A percentile compares a stretch with the other conserved stretches of the same genome.
Evolutionary conservation across 208 protist genomes (phyloP).

Genomic region (Angomonas ambiguus): DNA sequence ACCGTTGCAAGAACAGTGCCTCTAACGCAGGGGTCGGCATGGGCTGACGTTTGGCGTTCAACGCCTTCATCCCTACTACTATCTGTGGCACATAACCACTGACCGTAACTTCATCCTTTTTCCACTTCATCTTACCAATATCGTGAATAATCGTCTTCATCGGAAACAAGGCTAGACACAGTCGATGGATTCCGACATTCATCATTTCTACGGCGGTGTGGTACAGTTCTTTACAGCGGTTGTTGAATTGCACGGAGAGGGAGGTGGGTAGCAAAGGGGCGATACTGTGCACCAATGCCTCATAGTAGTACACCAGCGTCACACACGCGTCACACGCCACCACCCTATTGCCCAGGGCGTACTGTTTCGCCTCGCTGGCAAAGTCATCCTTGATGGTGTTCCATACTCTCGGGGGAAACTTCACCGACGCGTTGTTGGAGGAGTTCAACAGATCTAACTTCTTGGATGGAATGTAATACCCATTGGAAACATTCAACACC

Average conservation of each 20-base stretch:
- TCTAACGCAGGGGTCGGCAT: slow-evolving; percentile 71
- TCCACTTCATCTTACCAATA: slow-evolving; percentile 57
- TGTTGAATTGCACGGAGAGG: slow-evolving; percentile 32
- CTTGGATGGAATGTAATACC: slow-evolving; percentile 20
- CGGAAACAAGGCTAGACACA: slow-evolving; percentile 68
- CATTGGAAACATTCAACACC: slow-evolving; percentile 30
- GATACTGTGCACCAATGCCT: slow-evolving; percentile 48
- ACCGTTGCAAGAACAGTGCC: slow-evolving; percentile 48
- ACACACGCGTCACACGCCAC: slow-evolving; percentile 56
- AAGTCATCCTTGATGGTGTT: slow-evolving; percentile 47
- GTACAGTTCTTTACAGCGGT: slow-evolving; percentile 41
- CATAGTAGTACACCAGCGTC: slow-evolving; percentile 56
- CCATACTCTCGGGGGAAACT: slow-evolving; percentile 70
- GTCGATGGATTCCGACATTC: slow-evolving; percentile 74
- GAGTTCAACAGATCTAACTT: slow-evolving; percentile 4
- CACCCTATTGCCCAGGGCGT: slow-evolving; percentile 52
- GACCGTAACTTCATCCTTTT: slow-evolving; percentile 54
- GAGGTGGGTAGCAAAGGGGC: slow-evolving; percentile 45
- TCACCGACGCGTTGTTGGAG: slow-evolving; percentile 5
- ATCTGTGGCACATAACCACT: slow-evolving; percentile 59
- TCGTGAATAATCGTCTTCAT: slow-evolving; percentile 47
- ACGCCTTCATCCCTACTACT: slow-evolving; percentile 33
- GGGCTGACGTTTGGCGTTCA: slow-evolving; percentile 42
- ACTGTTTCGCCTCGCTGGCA: slow-evolving; percentile 49
- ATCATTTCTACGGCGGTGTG: slow-evolving; percentile 55